Base-by-base conservation (phyloP, 176 grass and related monocot species). In the Cymbopogon citratus region DNA sequence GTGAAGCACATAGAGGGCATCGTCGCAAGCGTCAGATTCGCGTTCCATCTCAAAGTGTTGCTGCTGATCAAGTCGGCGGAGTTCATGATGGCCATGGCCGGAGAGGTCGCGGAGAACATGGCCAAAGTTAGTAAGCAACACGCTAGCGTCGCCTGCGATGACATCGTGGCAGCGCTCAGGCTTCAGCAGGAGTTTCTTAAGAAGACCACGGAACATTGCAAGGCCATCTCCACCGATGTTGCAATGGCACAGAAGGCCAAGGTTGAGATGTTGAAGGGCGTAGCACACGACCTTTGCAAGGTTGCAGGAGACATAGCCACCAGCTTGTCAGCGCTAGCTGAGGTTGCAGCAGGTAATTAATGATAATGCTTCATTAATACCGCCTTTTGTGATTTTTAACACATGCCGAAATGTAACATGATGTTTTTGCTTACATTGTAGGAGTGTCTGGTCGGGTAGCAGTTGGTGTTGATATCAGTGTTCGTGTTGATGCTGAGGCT, bases 401-500 rank as follows among this genome's bases (percentile, higher is more conserved):
- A 69, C n/a, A 19, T 35, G 12, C 60, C 21, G 24, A 61, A 74
- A 44, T 11, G 5, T 52, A 41, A 77, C 43, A 66, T 21, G 4
- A 46, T 25, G 11, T 2, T 3, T 83, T 72, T 66, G 5, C 21
- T 23, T 74, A 12, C 18, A 31, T 40, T 84, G 36, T 40, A 88
- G 86, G 75, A 18, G 21, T 84, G 27, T 69, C 86, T n/a, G 76
- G 87, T 75, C 76, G 62, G 34, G 10, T 77, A 13, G 27, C 66
- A 7, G 36, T 75, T 64, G 66, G 67, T 73, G 74, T 54, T 5
- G 60, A 72, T 31, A 40, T 78, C 59, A 21, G 66, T 34, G 14
- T 87, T 19, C 66, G 57, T 66, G 45, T 67, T 21, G 13, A 56
- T 2, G 3, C 21, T 34, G 24, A 49, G 12, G 39, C 39, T 23